Evolutionary conservation across 108 stramenopile species (phyloP), one percentile per base, ranked within the genome.

Genomic region (Conticribra guillardii): DNA sequence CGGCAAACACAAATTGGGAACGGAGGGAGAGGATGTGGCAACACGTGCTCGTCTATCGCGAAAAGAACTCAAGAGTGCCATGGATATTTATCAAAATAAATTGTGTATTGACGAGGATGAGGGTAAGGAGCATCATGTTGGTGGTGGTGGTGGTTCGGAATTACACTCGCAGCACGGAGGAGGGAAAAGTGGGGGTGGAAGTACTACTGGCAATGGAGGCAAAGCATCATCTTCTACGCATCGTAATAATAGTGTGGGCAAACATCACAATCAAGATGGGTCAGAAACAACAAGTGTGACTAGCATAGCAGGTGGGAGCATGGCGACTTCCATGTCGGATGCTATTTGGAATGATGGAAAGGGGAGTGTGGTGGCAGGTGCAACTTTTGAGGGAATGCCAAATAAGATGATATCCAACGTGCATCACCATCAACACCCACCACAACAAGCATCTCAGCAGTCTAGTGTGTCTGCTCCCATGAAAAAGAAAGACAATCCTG

Each of bases 81-180:
- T 91, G 89, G 92, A 94, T 65, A 74, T 89, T 27, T 89, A 86
- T 70, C 87, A 94, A 48, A 88, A 91, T 57, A 90, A 91, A 41
- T 51, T 51, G 16, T 19, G 8, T 15, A 51, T n/a, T 19, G 50
- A 51, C 4, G 50, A 51, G 16, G 50, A n/a, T 11, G 4, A 11
- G 50, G n/a, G n/a, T n/a, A 18, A 51, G 8, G 9, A 51, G 19
- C 4, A 22, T 51, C 4, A 21, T 22, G n/a, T 21, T 51, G 37
- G 37, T 9, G 11, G 37, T 9, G 37, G 37, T 11, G 37, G 11
- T 41, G 37, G 37, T 9, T 41, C 37, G 37, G 11, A 41, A 41
- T 41, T 9, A 41, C 37, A 9, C 37, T 11, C 5, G 37, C 11
- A 41, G n/a, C n/a, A n/a, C n/a, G n/a, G 5, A 41, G 37, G 5